These are phyloP conservation scores for Juncus inflexus DNA, from an alignment of 176 grass and related monocot species.

Conservation along the genomic window DNA sequence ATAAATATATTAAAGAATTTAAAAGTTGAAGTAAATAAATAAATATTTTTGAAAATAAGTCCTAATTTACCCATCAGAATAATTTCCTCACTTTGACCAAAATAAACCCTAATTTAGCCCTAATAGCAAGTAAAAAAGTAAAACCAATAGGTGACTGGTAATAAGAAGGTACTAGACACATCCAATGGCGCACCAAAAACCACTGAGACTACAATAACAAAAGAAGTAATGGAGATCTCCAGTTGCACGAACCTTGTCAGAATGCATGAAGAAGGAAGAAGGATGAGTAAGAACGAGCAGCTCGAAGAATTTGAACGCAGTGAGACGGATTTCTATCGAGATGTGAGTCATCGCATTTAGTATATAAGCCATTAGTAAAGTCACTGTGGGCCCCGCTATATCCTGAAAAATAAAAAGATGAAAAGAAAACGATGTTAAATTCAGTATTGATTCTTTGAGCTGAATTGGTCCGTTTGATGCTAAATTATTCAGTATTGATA, in stretches of 20 bases:
- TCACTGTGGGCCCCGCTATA: constrained; percentile 52
- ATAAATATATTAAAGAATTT: too few relatives aligned
- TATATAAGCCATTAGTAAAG: constrained; percentile 77
- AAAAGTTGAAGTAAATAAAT: too few relatives aligned
- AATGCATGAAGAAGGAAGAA: constrained; percentile 68
- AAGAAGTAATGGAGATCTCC: background rate
- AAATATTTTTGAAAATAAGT: too few relatives aligned
- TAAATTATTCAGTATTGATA: too few relatives aligned
- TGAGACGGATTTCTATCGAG: constrained; percentile 68
- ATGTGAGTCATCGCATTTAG: constrained; percentile 87
- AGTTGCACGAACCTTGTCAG: constrained; percentile 51
- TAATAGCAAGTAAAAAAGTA: too few relatives aligned
- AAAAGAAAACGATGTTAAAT: background rate
- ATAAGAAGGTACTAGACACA: too few relatives aligned
- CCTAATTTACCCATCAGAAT: too few relatives aligned
- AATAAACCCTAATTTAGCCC: too few relatives aligned
- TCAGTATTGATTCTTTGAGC: too few relatives aligned
- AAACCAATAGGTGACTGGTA: background rate
- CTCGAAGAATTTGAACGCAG: constrained; percentile 84
- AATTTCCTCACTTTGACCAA: too few relatives aligned
- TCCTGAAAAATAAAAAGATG: constrained; percentile 89
- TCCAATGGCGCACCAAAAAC: background rate
- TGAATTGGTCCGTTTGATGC: too few relatives aligned
- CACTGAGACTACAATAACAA: constrained; percentile 4
- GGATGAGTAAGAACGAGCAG: constrained; percentile 70